Percentiles rank a stretch among this genome's conserved stretches.
phyloP scores from a whole-genome alignment of 2,329 filamentous ascomycete species.

The Xylaria arbuscula region DNA sequence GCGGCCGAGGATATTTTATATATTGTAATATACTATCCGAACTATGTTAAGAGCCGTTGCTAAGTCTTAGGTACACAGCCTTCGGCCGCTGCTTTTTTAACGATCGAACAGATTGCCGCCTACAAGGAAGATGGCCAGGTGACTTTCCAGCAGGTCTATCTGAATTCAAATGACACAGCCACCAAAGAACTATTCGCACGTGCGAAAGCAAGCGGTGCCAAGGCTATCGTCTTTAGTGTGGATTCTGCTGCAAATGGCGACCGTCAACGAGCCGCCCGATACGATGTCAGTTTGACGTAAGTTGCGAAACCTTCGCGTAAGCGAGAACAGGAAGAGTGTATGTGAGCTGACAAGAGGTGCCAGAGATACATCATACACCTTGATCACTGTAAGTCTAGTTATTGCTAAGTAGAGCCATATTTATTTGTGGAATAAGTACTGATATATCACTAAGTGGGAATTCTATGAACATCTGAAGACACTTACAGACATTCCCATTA shows the following conservation, averaged over 20 bases:
- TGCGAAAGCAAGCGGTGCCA: constrained; percentile 38
- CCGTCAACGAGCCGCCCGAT: constrained; percentile 43
- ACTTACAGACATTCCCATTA: constrained; percentile 13
- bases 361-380: constrained; percentile 15
- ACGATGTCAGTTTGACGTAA: constrained; percentile 42
- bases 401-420: neutral
- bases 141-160: constrained; percentile 47
- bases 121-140: constrained; percentile 43
- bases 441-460: constrained; percentile 27
- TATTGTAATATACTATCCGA: constrained; percentile 44
- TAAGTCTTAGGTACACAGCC: constrained; percentile 34
- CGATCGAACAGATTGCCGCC: constrained; percentile 44
- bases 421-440: neutral
- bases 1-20: constrained; percentile 56
- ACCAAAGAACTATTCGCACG: constrained; percentile 41
- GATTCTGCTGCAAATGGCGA: constrained; percentile 44
- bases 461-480: constrained; percentile 21
- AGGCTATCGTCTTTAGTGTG: constrained; percentile 47
- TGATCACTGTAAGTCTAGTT: constrained; percentile 15
- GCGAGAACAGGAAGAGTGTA: neutral
- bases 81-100: constrained; percentile 41
- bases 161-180: constrained; percentile 43
- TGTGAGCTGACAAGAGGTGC: neutral
- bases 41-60: neutral
- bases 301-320: constrained; percentile 6